Conservation (phyloP, 139 green algal species). For the Eudorina sp. region DNA sequence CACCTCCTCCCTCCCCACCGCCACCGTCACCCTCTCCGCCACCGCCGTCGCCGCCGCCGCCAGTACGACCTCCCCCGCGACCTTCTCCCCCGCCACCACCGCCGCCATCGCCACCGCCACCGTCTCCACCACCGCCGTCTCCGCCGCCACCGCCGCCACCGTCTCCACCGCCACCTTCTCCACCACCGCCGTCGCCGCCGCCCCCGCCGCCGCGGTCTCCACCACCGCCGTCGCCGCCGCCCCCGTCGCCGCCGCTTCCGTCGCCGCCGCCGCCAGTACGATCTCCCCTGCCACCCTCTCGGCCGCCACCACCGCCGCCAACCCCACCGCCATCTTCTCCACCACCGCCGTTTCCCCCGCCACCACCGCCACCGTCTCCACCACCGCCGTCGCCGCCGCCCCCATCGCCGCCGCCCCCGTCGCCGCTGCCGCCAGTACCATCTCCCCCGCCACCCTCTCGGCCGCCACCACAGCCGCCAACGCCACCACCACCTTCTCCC, state of each 20-base stretch:
- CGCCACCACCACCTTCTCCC: not conserved
- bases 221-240: not conserved
- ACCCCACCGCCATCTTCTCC: not conserved
- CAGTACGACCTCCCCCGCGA: not conserved
- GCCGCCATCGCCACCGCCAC: too few species aligned
- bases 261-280: not conserved
- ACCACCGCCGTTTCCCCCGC: too few species aligned
- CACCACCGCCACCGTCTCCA: not conserved
- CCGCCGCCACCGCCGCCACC: not conserved
- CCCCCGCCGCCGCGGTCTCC: not conserved
- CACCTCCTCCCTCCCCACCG: not conserved
- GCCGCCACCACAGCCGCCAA: not conserved
- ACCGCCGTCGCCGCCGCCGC: not conserved
- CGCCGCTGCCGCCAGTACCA: not conserved
- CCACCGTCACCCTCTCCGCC: not conserved
- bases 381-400: not conserved
- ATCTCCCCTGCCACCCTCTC: not conserved
- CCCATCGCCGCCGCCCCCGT: not conserved
- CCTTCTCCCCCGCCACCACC: not conserved
- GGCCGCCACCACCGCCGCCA: not conserved
- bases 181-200: not conserved
- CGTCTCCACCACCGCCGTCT: not conserved
- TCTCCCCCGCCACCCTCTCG: not conserved
- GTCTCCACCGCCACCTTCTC: not conserved
- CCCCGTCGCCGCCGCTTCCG: not conserved